Evolutionary conservation across 2,329 filamentous ascomycete species (phyloP).

Genomic region (Anisogramma anomala): DNA sequence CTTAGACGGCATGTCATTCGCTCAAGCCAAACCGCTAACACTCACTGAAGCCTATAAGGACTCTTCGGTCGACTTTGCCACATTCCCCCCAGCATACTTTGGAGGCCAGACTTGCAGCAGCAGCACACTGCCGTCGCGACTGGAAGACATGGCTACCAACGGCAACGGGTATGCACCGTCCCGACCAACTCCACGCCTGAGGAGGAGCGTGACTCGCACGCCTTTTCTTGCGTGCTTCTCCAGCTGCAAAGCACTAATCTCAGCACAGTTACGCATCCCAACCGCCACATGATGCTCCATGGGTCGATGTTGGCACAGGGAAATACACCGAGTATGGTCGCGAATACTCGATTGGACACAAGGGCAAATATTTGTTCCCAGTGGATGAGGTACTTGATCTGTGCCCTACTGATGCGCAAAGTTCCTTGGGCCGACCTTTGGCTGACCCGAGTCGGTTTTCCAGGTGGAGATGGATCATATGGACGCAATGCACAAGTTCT

Average conservation of each 20-base stretch:
- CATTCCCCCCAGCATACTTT: neutral
- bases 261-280: conserved; percentile 12
- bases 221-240: neutral
- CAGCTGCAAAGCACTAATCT: neutral
- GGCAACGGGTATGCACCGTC: conserved; percentile 5
- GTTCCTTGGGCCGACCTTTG: too few relatives aligned
- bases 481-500: conserved; percentile 50
- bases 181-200: neutral
- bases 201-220: neutral
- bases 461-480: conserved; percentile 47
- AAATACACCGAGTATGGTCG: conserved; percentile 38
- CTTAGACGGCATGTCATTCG: neutral
- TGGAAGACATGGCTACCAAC: conserved; percentile 10
- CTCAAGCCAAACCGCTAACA: conserved; percentile 2
- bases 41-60: conserved; percentile 2
- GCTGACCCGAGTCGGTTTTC: conserved; percentile 7
- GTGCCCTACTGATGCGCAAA: too few relatives aligned
- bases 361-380: conserved; percentile 47
- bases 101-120: neutral
- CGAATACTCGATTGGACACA: conserved; percentile 42
- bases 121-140: neutral
- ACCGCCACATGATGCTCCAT: neutral
- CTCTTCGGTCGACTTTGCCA: neutral
- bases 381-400: conserved; percentile 40
- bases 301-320: neutral